Percentiles rank a stretch among this genome's conserved stretches.
phyloP scores from a whole-genome alignment of 2,329 filamentous ascomycete genomes.

The Colletotrichum horii region DNA sequence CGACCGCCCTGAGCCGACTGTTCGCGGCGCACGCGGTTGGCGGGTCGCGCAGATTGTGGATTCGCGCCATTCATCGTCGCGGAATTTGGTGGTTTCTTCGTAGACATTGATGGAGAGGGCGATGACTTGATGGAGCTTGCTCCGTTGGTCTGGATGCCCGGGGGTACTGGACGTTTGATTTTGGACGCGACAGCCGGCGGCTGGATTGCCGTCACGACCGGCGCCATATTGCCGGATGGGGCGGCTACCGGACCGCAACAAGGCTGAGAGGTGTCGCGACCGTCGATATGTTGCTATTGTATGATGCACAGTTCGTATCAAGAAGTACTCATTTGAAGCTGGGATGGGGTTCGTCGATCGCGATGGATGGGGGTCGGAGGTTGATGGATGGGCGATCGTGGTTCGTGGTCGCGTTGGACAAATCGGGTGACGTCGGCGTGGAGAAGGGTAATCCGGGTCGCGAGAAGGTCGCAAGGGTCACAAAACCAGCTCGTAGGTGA shows the following conservation, averaged over 20 bases:
- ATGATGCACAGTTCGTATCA: neutral
- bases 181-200: conserved; percentile 55
- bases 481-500: neutral
- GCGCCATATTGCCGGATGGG: conserved; percentile 50
- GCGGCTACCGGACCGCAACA: conserved; percentile 8
- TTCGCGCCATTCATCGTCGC: conserved; percentile 48
- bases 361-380: neutral
- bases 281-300: neutral
- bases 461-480: neutral
- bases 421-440: conserved; percentile 20
- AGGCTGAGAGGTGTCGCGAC: neutral
- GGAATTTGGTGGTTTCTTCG: conserved; percentile 57
- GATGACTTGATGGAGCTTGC: conserved; percentile 62
- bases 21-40: conserved; percentile 66
- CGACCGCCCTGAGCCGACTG: conserved; percentile 50
- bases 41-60: conserved; percentile 46
- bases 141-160: conserved; percentile 71
- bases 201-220: conserved; percentile 54
- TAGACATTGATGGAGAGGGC: conserved; percentile 61
- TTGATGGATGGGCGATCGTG: neutral
- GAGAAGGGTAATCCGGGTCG: neutral
- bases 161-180: conserved; percentile 71
- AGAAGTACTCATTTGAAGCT: conserved; percentile 6
- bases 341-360: conserved; percentile 5
- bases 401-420: neutral